Percentiles rank a stretch among this genome's conserved stretches.
phyloP scores from a whole-genome alignment of 225 moss, liverwort and hornwort species.

The Pseudisothecium myosuroides region DNA sequence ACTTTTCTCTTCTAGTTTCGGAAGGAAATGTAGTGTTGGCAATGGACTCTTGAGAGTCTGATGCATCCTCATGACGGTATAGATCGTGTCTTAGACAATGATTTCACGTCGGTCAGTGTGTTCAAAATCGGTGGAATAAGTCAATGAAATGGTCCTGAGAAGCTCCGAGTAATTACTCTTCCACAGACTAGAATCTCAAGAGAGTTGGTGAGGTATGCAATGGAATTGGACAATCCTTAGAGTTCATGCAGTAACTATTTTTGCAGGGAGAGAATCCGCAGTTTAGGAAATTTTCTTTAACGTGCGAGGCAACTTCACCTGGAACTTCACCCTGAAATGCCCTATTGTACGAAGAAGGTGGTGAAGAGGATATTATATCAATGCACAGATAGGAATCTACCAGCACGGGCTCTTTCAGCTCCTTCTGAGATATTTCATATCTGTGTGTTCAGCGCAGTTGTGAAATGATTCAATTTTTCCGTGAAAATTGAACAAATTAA shows the following conservation, averaged over 20 bases:
- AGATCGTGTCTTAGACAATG: not conserved
- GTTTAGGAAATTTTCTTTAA: not conserved
- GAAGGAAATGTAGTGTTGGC: not conserved
- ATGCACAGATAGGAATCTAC: not conserved
- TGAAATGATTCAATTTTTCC: not conserved
- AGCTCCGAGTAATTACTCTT: not conserved
- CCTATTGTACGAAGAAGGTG: not conserved
- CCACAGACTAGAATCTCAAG: not conserved
- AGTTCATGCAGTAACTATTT: not conserved
- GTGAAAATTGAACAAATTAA: not conserved
- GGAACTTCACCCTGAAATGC: not conserved
- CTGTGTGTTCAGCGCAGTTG: not conserved
- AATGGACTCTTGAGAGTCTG: not conserved
- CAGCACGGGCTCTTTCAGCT: not conserved
- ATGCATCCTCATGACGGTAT: not conserved
- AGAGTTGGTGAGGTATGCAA: not conserved
- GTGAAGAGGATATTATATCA: not conserved
- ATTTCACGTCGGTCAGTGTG: not conserved
- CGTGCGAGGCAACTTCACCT: not conserved
- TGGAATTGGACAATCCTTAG: not conserved
- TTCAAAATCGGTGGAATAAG: not conserved
- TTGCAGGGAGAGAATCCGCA: not conserved
- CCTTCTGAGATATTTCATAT: not conserved
- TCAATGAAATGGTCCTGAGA: not conserved
- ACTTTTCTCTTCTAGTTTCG: not conserved